Conservation (phyloP, 176 grass and related monocot species). For the Pharus latifolius region DNA sequence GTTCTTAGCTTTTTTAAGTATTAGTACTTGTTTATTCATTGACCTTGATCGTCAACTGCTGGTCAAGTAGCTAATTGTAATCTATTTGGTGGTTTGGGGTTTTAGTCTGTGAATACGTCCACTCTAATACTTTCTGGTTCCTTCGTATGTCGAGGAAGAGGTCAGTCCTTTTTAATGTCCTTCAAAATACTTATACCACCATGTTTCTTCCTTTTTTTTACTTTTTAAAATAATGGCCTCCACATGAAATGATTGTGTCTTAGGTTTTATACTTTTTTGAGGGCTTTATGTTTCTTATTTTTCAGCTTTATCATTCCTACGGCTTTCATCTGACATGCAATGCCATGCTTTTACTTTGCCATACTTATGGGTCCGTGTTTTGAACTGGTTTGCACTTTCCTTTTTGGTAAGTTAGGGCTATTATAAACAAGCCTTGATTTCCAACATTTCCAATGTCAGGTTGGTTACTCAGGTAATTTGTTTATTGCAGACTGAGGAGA, state of each 20-base stretch:
- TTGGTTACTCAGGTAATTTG: background rate
- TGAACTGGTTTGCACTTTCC: background rate
- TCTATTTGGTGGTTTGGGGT: background rate
- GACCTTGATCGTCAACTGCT: background rate
- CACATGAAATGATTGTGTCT: background rate
- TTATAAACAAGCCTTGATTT: background rate
- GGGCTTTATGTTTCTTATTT: slow-evolving; percentile 3
- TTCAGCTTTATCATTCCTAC: background rate
- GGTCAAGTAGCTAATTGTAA: background rate
- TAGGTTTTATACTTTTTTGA: background rate
- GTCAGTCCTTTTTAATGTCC: background rate
- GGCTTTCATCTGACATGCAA: background rate
- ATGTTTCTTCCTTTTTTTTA: background rate
- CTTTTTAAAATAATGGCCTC: background rate
- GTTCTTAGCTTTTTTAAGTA: background rate
- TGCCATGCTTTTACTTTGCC: background rate
- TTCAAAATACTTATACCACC: background rate
- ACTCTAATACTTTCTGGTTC: background rate
- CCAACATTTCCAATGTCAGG: background rate
- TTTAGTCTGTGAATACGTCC: background rate
- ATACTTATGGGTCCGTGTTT: background rate
- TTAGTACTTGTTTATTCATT: background rate
- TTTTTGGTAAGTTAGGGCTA: background rate
- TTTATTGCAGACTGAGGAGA: slow-evolving; percentile 63
- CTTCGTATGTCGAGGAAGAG: background rate